phyloP scores from a whole-genome alignment of 371 early-diverging fungal genomes.

The Dinochytrium kinnereticum region DNA sequence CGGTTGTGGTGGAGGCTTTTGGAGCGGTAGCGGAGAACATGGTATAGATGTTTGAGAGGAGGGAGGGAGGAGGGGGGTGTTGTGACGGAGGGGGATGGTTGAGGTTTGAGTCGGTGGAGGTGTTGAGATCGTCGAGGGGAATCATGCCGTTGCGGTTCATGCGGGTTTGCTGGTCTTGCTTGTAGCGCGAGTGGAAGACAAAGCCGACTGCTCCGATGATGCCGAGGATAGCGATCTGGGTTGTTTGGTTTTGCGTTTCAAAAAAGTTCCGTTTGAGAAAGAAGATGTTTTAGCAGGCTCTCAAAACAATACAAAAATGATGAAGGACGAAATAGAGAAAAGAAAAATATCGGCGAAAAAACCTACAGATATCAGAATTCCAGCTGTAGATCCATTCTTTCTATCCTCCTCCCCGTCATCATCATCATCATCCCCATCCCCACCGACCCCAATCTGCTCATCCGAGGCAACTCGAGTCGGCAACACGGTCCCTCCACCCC shows the following conservation, averaged over 20 bases:
- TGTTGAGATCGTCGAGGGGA: not conserved
- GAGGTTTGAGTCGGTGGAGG: not conserved
- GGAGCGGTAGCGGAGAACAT: too few relatives aligned
- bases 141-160: not conserved
- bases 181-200: not conserved
- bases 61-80: too few relatives aligned
- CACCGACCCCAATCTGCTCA: not conserved
- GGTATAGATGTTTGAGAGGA: too few relatives aligned
- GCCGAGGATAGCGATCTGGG: not conserved
- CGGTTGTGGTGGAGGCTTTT: too few relatives aligned
- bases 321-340: not conserved
- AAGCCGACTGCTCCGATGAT: conserved; percentile 1
- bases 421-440: not conserved
- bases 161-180: not conserved
- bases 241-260: too few relatives aligned
- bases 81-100: not conserved
- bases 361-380: not conserved
- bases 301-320: too few relatives aligned
- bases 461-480: not conserved
- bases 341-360: not conserved
- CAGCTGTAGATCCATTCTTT: not conserved
- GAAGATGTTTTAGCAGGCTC: too few relatives aligned
- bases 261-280: too few relatives aligned
- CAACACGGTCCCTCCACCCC: too few relatives aligned
- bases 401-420: not conserved